Evolutionary conservation across 2,329 filamentous ascomycete genomes (phyloP).

Genomic region (Arthrobotrys entomopaga): DNA sequence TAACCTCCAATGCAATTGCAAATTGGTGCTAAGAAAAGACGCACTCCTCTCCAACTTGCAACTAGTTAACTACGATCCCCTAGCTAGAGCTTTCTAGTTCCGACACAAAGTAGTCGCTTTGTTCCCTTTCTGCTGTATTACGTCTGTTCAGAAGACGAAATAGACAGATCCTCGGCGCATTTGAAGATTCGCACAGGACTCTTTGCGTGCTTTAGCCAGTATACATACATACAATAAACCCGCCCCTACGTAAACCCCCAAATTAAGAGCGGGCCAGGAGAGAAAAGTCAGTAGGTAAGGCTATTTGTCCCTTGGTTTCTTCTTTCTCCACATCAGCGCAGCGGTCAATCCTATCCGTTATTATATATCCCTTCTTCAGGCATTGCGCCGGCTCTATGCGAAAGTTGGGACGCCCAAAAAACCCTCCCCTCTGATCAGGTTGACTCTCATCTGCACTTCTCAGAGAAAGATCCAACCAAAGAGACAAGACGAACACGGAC

Average conservation of each 20-base stretch:
- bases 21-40: no score
- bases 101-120: slow-evolving; percentile 35
- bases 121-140: slow-evolving; percentile 29
- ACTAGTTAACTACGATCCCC: slow-evolving; percentile 22
- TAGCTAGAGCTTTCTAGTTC: slow-evolving; percentile 10
- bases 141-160: slow-evolving; percentile 12
- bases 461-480: no score
- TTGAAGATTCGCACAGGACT: not conserved
- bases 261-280: slow-evolving; percentile 23
- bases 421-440: no score
- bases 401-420: no score
- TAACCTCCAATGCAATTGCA: no score
- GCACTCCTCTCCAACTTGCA: no score
- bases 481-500: not conserved
- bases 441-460: no score
- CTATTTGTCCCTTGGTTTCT: slow-evolving; percentile 20
- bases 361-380: no score
- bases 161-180: slow-evolving; percentile 17
- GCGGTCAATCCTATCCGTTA: no score
- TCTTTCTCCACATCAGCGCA: no score
- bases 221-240: not conserved
- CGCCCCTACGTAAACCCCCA: slow-evolving; percentile 26
- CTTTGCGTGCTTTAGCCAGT: slow-evolving; percentile 20
- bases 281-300: slow-evolving; percentile 43
- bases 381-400: no score